Evolutionary conservation across 2,329 filamentous ascomycete genomes (phyloP).

Genomic region (Tothia fuscella): DNA sequence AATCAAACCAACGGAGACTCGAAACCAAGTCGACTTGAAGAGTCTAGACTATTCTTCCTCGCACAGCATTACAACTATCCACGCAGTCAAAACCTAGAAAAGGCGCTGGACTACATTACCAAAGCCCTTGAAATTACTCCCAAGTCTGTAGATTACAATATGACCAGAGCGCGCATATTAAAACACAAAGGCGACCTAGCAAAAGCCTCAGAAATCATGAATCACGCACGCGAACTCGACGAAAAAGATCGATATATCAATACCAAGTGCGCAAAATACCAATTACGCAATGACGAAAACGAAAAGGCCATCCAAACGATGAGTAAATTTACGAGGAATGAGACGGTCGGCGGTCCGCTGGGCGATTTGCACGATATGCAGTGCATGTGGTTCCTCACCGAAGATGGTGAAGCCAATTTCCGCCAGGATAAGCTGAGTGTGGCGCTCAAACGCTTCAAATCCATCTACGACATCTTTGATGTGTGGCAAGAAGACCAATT

Average conservation of each 20-base stretch:
- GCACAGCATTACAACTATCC: conserved; percentile 96
- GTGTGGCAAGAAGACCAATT: conserved; percentile 98
- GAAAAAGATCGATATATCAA: conserved; percentile 94
- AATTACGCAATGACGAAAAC: conserved; percentile 83
- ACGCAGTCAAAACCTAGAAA: conserved; percentile 69
- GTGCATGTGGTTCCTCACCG: conserved; percentile 91
- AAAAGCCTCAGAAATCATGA: conserved; percentile 79
- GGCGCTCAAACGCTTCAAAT: conserved; percentile 83
- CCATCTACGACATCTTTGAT: conserved; percentile 86
- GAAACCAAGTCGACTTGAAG: conserved; percentile 47
- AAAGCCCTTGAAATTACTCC: conserved; percentile 70
- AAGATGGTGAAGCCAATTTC: conserved; percentile 83
- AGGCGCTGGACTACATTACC: conserved; percentile 72
- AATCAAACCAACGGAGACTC: conserved; percentile 40
- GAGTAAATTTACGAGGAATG: conserved; percentile 86
- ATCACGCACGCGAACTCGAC: conserved; percentile 73
- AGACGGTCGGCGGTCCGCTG: conserved; percentile 75
- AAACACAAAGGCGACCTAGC: conserved; percentile 75
- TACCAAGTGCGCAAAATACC: conserved; percentile 95
- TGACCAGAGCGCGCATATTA: conserved; percentile 89
- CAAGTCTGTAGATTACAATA: conserved; percentile 77
- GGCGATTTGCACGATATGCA: conserved; percentile 96
- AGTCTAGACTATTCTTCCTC: conserved; percentile 81
- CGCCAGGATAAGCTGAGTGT: conserved; percentile 72
- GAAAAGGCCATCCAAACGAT: conserved; percentile 78